A percentile compares a stretch with the other conserved stretches of the same genome.
Conservation (phyloP, 257 asterid genomes). For the Thymus mandschuricus region DNA sequence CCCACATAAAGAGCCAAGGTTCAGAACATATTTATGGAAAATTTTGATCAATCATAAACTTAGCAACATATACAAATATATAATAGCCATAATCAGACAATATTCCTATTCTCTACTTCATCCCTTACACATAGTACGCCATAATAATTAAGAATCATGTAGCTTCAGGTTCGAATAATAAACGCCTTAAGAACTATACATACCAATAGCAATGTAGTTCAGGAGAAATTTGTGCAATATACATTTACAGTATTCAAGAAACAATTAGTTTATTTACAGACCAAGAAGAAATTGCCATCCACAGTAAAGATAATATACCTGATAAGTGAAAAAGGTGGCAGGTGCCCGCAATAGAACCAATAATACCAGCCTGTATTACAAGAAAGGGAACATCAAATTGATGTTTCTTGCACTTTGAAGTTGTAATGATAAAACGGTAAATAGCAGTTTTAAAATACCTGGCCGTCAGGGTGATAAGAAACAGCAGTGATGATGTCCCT, state of each 20-base stretch:
- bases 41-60: slow-evolving; percentile 1
- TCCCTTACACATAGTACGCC: background rate
- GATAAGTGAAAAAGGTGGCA: slow-evolving; percentile 64
- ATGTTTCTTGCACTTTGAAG: slow-evolving; percentile 6
- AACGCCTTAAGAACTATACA: too few species aligned
- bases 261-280: background rate
- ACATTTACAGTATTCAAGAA: background rate
- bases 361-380: slow-evolving; percentile 70
- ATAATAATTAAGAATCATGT: background rate
- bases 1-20: background rate
- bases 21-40: background rate
- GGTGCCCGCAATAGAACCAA: slow-evolving; percentile 77
- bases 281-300: background rate
- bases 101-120: background rate
- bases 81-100: background rate
- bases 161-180: background rate
- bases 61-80: background rate
- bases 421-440: slow-evolving; percentile 4
- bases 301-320: slow-evolving; percentile 47
- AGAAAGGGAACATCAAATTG: slow-evolving; percentile 29
- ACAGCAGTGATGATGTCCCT: slow-evolving; percentile 87
- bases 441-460: slow-evolving; percentile 48
- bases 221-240: background rate
- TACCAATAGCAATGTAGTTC: background rate
- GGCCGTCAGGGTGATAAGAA: slow-evolving; percentile 80